These are phyloP conservation scores for Physaria fendleri DNA, from an alignment of 345 rosid species.

Conservation along the genomic window DNA sequence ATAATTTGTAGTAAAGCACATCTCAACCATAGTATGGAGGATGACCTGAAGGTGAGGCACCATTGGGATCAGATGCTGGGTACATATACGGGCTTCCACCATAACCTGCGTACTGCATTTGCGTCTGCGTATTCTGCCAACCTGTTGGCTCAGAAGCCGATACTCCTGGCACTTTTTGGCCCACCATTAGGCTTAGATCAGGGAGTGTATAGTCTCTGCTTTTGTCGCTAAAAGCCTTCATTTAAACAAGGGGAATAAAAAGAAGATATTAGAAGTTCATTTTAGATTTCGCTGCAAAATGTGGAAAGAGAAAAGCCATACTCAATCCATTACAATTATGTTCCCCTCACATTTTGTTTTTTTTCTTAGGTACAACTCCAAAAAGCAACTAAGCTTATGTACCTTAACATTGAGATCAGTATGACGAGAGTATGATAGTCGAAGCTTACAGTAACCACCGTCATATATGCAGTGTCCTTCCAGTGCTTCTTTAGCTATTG, in stretches of 20 bases:
- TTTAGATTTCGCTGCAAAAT: conserved; percentile 1
- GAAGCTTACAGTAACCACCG: conserved; percentile 99
- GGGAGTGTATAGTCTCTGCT: conserved; percentile 92
- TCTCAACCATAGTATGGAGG: conserved; percentile 32
- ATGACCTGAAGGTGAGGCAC: conserved; percentile 29
- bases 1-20: not conserved
- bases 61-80: conserved; percentile 30
- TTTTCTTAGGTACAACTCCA: conserved; percentile 25
- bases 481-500: conserved; percentile 78
- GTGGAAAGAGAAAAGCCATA: conserved; percentile 40
- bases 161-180: conserved; percentile 42
- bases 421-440: conserved; percentile 99
- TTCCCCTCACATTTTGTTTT: conserved; percentile 6
- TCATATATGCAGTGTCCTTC: conserved; percentile 99
- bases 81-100: conserved; percentile 40
- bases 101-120: conserved; percentile 32
- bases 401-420: conserved; percentile 99
- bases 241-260: not conserved
- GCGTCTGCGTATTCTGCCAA: conserved; percentile 62
- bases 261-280: not conserved
- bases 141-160: conserved; percentile 40
- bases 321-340: conserved; percentile 31
- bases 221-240: conserved; percentile 85
- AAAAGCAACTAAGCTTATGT: conserved; percentile 52
- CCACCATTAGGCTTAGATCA: conserved; percentile 44